A percentile compares a stretch with the other conserved stretches of the same genome.
phyloP scores from a whole-genome alignment of 2,329 filamentous ascomycete genomes.

The Fusarium brachygibbosum region DNA sequence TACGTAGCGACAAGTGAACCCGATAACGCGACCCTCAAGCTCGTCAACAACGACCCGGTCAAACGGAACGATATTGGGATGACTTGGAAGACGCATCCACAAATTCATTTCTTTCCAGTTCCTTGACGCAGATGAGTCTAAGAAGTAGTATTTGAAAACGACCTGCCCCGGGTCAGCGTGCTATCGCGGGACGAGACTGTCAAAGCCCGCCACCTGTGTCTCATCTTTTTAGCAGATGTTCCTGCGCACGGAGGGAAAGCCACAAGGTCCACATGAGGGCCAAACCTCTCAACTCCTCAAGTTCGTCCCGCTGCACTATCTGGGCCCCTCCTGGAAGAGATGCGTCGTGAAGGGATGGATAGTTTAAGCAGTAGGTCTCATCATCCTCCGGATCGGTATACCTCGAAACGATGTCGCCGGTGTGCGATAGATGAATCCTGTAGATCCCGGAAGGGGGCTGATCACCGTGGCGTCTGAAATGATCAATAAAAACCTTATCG shows the following conservation, averaged over 20 bases:
- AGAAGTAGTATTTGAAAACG: conserved; percentile 54
- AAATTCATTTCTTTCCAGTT: conserved; percentile 54
- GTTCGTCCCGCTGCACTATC: conserved; percentile 39
- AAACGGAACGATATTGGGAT: conserved; percentile 54
- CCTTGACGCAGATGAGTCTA: conserved; percentile 34
- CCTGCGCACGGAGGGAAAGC: rapidly evolving
- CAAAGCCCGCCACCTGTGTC: too few relatives aligned
- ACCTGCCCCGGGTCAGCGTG: too few relatives aligned
- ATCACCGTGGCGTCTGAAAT: conserved; percentile 38
- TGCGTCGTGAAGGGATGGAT: conserved; percentile 44
- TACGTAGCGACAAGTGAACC: conserved; percentile 54
- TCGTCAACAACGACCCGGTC: conserved; percentile 53
- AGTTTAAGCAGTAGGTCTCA: conserved; percentile 45
- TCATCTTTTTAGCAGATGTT: background rate
- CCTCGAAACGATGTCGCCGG: conserved; percentile 42
- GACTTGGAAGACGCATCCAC: conserved; percentile 52
- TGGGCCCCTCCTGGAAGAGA: conserved; percentile 32
- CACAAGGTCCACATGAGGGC: conserved; percentile 48
- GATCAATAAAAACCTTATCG: conserved; percentile 44
- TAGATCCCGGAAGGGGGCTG: conserved; percentile 34
- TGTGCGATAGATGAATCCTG: conserved; percentile 42
- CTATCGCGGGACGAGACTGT: too few relatives aligned
- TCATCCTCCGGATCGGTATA: conserved; percentile 48
- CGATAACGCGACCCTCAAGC: conserved; percentile 51
- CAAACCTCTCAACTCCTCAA: conserved; percentile 50